Percentiles rank a stretch among this genome's conserved stretches.
Conservation (phyloP, 73 alveolate genomes). For the Uronychia binucleata region DNA sequence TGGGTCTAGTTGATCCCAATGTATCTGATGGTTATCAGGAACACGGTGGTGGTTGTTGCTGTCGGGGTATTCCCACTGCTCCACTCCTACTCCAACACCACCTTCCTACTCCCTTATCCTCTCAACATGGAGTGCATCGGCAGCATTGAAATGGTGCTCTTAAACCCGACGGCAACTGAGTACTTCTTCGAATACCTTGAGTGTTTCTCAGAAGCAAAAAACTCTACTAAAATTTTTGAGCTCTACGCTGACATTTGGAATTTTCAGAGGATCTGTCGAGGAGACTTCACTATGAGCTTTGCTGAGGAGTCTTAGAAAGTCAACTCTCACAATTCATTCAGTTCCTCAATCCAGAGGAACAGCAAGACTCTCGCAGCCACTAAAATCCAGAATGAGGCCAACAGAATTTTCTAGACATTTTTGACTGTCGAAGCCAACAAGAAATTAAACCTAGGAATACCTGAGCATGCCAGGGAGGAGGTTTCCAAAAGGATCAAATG, state of each 20-base stretch:
- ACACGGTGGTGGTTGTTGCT: not conserved
- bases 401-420: too few species aligned
- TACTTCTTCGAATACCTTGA: constrained; percentile 43
- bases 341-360: too few species aligned
- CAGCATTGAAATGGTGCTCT: constrained; percentile 34
- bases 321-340: too few species aligned
- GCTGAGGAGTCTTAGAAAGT: too few species aligned
- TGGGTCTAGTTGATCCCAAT: not conserved
- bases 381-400: too few species aligned
- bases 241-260: constrained; percentile 44
- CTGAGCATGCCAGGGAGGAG: too few species aligned
- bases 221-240: constrained; percentile 29
- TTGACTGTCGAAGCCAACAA: too few species aligned
- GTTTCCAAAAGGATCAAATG: too few species aligned
- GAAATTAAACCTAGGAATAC: too few species aligned
- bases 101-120: constrained; percentile 26
- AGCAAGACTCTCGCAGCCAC: too few species aligned
- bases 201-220: constrained; percentile 14
- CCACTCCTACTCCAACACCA: not conserved
- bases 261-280: not conserved
- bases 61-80: not conserved
- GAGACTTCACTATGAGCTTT: not conserved
- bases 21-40: not conserved
- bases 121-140: constrained; percentile 41
- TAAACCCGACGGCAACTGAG: constrained; percentile 42